Evolutionary conservation across 441 rosid genomes (phyloP).

Genomic region (Sinapis alba): DNA sequence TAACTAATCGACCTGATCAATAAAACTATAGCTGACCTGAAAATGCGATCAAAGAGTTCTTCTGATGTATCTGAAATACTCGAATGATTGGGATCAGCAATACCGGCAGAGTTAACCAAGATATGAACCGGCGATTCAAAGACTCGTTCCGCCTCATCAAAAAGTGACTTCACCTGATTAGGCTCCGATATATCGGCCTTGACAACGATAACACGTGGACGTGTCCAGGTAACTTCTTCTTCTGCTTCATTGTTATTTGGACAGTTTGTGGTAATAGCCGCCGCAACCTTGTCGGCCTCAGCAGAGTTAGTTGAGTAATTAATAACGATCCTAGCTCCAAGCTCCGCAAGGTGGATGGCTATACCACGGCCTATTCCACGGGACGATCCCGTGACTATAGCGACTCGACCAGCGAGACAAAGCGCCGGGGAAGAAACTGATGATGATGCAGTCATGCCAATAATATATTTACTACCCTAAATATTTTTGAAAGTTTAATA

Average conservation of each 20-base stretch:
- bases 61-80: conserved; percentile 56
- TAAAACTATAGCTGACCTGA: background rate
- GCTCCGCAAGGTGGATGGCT: conserved; percentile 10
- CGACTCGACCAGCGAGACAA: conserved; percentile 57
- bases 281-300: conserved; percentile 47
- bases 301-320: conserved; percentile 25
- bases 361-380: conserved; percentile 75
- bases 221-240: background rate
- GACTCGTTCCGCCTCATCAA: conserved; percentile 60
- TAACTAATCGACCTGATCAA: background rate
- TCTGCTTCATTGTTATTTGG: background rate
- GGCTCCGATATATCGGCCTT: conserved; percentile 69
- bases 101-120: conserved; percentile 72
- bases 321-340: conserved; percentile 5
- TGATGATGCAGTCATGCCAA: background rate
- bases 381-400: conserved; percentile 78
- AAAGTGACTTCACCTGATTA: conserved; percentile 56
- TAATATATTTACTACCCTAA: background rate
- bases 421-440: conserved; percentile 26
- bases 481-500: no score
- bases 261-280: background rate
- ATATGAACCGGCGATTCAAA: conserved; percentile 58
- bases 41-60: conserved; percentile 42
- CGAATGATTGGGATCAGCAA: conserved; percentile 50
- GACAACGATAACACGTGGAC: conserved; percentile 28